Conservation (phyloP, 495 filamentous ascomycete species). For the Zalerion maritima region DNA sequence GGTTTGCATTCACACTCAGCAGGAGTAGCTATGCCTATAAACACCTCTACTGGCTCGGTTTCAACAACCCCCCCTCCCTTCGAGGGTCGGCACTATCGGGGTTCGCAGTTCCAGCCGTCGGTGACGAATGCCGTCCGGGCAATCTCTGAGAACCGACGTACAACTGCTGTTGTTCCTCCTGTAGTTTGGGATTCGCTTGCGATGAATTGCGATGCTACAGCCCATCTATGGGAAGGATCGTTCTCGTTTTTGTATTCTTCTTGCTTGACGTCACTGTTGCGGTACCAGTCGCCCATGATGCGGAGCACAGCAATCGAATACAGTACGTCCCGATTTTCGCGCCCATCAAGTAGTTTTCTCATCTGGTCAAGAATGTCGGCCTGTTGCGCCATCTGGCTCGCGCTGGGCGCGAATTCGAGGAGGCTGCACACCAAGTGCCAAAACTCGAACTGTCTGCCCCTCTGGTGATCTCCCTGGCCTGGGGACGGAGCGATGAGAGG, state of each 20-base stretch:
- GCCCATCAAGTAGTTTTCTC: constrained; percentile 55
- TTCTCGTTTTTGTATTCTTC: no score
- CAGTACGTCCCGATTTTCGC: constrained; percentile 82
- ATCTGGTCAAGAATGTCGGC: constrained; percentile 47
- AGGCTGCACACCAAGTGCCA: constrained; percentile 60
- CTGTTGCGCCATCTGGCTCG: constrained; percentile 40
- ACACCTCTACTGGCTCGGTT: no score
- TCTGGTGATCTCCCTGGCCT: constrained; percentile 34
- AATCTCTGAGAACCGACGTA: constrained; percentile 63
- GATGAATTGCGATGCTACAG: constrained; percentile 70
- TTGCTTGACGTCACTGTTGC: no score
- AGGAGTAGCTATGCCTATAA: no score
- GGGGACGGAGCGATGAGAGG: constrained; percentile 34
- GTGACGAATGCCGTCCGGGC: constrained; percentile 35
- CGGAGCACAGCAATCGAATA: constrained; percentile 77
- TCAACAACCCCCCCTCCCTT: no score
- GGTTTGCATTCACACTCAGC: no score
- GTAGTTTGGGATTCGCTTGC: constrained; percentile 54
- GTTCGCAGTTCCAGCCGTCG: constrained; percentile 28
- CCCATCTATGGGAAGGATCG: constrained; percentile 56
- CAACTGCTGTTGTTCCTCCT: constrained; percentile 63
- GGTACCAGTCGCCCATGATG: no score
- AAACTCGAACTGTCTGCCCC: constrained; percentile 56
- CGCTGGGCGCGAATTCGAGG: constrained; percentile 39
- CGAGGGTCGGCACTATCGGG: no score